Conservation (phyloP, 176 grass and related monocot genomes). For the Tillandsia leiboldiana region DNA sequence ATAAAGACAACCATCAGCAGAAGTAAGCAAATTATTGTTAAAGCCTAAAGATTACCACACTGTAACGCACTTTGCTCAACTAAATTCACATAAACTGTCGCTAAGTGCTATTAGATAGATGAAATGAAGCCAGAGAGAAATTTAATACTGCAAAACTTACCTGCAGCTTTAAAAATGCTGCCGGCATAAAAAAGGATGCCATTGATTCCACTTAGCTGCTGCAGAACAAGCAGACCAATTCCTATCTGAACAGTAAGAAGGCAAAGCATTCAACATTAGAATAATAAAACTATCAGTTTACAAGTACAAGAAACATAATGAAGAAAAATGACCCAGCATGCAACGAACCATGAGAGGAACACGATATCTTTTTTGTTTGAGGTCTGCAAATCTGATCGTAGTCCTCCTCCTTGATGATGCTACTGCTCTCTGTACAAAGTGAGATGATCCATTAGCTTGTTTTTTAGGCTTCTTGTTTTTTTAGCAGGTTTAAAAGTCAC, state of each 20-base stretch:
- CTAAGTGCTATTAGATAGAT: not conserved
- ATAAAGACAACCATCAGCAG: not conserved
- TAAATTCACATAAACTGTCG: not conserved
- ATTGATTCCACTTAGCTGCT: slow-evolving; percentile 87
- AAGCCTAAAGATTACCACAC: not conserved
- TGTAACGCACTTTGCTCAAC: not conserved
- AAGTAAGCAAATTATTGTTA: not conserved
- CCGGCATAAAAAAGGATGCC: slow-evolving; percentile 77
- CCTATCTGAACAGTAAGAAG: slow-evolving; percentile 42
- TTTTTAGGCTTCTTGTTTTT: no score
- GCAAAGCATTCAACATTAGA: slow-evolving; percentile 1
- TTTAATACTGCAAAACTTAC: slow-evolving; percentile 11
- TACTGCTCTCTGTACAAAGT: slow-evolving; percentile 58
- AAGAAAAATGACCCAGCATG: slow-evolving; percentile 6
- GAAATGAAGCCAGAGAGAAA: not conserved
- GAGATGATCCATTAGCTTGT: not conserved
- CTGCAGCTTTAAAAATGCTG: slow-evolving; percentile 83
- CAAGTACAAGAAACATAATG: not conserved
- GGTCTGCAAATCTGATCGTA: slow-evolving; percentile 60
- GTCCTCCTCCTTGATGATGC: slow-evolving; percentile 54
- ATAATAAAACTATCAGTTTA: slow-evolving; percentile 2
- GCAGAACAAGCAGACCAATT: slow-evolving; percentile 76
- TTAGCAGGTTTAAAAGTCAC: no score
- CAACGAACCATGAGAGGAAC: slow-evolving; percentile 53
- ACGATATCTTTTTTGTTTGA: slow-evolving; percentile 69